Conservation (phyloP, 805 yeast genomes). For the Wickerhamomyces bovis region DNA sequence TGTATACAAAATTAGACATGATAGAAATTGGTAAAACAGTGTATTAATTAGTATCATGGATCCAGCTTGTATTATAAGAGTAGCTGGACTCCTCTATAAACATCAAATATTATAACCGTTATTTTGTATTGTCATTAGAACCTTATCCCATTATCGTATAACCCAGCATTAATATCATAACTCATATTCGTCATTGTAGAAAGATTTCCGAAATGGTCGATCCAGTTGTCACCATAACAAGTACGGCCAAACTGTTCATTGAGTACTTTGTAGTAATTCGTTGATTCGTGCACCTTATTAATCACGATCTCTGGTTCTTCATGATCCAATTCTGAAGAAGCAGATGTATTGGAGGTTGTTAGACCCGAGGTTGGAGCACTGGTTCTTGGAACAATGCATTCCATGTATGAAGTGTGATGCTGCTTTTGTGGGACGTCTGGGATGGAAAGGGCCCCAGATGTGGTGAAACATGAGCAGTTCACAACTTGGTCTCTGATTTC, state of each 20-base stretch:
- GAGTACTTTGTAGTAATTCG: not conserved
- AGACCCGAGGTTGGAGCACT: not conserved
- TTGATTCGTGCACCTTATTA: not conserved
- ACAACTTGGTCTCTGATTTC: conserved; percentile 17
- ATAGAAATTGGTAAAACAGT: not conserved
- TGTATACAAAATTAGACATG: too few relatives aligned
- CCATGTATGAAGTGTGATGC: not conserved
- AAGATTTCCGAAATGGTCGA: not conserved
- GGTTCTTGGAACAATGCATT: not conserved
- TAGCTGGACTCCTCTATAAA: not conserved
- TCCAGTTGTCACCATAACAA: not conserved
- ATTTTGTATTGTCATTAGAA: not conserved
- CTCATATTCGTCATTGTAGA: conserved; percentile 7
- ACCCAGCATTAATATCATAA: conserved; percentile 5
- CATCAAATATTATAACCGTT: not conserved
- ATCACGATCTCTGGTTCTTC: not conserved
- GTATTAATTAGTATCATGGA: not conserved
- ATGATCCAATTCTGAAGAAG: not conserved
- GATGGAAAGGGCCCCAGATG: conserved; percentile 15
- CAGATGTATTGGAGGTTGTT: not conserved
- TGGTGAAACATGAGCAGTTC: conserved; percentile 16
- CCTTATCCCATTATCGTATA: not conserved
- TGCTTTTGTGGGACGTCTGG: conserved; percentile 6
- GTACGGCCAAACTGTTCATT: not conserved
- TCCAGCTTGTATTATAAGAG: too few relatives aligned